phyloP scores from a whole-genome alignment of 2,329 filamentous ascomycete genomes.

The Aspergillus cejpii region DNA sequence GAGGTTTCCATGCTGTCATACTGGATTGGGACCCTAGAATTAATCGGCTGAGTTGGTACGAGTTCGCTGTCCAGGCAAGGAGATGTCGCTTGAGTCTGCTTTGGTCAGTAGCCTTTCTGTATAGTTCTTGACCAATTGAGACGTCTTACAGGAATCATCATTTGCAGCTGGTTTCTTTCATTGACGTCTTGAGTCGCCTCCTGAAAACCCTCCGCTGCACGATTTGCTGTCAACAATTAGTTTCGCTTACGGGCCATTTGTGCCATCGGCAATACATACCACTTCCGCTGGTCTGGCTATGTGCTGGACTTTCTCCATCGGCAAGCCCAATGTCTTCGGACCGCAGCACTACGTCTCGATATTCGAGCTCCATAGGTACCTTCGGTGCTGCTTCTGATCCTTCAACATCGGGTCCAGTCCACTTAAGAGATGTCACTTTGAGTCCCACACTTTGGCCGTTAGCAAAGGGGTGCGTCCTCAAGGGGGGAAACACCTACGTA shows the following conservation, averaged over 20 bases:
- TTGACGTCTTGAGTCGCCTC: conserved; percentile 25
- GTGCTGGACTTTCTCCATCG: conserved; percentile 1
- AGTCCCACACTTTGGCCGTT: conserved; percentile 28
- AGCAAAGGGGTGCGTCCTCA: conserved; percentile 3
- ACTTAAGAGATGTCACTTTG: conserved; percentile 31
- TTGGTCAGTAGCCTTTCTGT: conserved; percentile 2
- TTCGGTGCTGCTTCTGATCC: conserved; percentile 20
- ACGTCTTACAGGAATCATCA: conserved; percentile 26
- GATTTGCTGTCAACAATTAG: background rate
- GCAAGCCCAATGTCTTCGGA: conserved; percentile 25
- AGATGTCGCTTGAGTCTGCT: conserved; percentile 16
- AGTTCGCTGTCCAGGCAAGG: conserved; percentile 22
- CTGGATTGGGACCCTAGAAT: conserved; percentile 2
- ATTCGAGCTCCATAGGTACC: conserved; percentile 28
- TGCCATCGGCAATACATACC: background rate
- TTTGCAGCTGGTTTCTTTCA: conserved; percentile 24
- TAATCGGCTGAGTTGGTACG: conserved; percentile 26
- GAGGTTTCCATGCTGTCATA: conserved; percentile 7
- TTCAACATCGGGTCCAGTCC: conserved; percentile 21
- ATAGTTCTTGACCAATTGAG: background rate
- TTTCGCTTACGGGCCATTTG: background rate
- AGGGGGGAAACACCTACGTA: conserved; percentile 23
- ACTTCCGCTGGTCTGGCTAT: background rate
- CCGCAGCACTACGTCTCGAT: conserved; percentile 21
- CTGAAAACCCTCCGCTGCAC: background rate